These are phyloP conservation scores for Carex parvula DNA, from an alignment of 176 grass and related monocot species.

Conservation along the genomic window DNA sequence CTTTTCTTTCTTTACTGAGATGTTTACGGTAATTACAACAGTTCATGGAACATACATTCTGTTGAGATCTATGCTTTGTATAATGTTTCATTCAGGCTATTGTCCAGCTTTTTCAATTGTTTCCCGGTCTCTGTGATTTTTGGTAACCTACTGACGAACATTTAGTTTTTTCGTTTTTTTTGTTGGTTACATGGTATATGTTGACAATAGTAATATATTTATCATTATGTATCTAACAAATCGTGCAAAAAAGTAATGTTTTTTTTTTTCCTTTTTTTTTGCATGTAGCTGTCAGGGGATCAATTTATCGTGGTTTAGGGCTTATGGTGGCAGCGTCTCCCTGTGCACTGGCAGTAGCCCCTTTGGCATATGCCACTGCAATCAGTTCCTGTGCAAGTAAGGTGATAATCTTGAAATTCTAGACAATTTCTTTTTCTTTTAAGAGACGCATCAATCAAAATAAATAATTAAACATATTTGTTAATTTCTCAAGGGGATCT, in stretches of 20 bases:
- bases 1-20: background rate
- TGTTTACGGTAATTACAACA: background rate
- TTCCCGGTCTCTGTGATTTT: background rate
- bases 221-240: background rate
- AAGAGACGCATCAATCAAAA: conserved; percentile 13
- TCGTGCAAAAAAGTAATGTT: background rate
- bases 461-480: conserved; percentile 20
- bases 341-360: conserved; percentile 91
- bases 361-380: conserved; percentile 94
- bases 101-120: background rate
- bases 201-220: background rate
- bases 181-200: background rate
- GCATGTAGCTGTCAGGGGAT: conserved; percentile 88
- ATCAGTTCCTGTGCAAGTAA: conserved; percentile 97
- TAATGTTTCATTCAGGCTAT: background rate
- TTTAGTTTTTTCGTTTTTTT: background rate
- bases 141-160: background rate
- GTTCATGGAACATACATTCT: background rate
- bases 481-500: conserved; percentile 70
- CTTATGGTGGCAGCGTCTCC: conserved; percentile 99
- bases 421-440: conserved; percentile 19
- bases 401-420: conserved; percentile 41
- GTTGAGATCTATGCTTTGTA: background rate
- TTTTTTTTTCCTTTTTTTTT: conserved; percentile 6
- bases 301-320: conserved; percentile 91